Percentiles rank a stretch among this genome's conserved stretches.
Evolutionary conservation across 495 filamentous ascomycete genomes (phyloP).

Genomic region (Melanomma pulvis-pyrius): DNA sequence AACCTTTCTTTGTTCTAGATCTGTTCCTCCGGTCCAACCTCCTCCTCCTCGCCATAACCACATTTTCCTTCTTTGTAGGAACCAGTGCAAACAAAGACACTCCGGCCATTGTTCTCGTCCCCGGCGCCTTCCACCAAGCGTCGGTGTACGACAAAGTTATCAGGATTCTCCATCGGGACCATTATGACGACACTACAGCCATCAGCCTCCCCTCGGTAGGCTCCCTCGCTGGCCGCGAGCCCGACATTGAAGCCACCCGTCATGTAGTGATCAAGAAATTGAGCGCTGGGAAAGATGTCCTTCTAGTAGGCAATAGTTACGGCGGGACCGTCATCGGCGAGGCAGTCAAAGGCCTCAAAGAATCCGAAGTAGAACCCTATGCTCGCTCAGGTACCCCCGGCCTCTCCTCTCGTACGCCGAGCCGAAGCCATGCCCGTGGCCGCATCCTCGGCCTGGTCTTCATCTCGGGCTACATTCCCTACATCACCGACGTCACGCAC

Average conservation of each 20-base stretch:
- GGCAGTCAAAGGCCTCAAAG: slow-evolving; percentile 16
- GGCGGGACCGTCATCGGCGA: slow-evolving; percentile 26
- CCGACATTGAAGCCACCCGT: slow-evolving; percentile 17
- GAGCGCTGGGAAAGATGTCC: slow-evolving; percentile 10
- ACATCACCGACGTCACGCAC: slow-evolving; percentile 15
- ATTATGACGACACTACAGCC: background rate
- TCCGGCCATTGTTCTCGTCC: background rate
- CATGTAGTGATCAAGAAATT: background rate
- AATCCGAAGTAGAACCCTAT: background rate
- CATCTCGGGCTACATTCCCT: slow-evolving; percentile 13
- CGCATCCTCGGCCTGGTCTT: slow-evolving; percentile 10
- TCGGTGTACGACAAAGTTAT: slow-evolving; percentile 9
- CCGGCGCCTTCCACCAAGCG: slow-evolving; percentile 5
- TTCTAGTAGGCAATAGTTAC: slow-evolving; percentile 31
- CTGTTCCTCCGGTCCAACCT: background rate
- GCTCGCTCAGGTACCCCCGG: background rate
- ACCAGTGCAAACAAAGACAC: background rate
- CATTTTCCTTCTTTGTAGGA: background rate
- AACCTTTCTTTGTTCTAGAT: background rate
- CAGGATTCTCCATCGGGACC: background rate
- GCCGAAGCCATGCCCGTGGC: background rate
- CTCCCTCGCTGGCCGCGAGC: background rate
- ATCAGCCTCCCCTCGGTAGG: slow-evolving; percentile 20
- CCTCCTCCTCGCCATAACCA: background rate
- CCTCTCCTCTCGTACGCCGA: background rate